phyloP scores from a whole-genome alignment of 805 yeast genomes.

The Vanderwaltozyma yarrowii region DNA sequence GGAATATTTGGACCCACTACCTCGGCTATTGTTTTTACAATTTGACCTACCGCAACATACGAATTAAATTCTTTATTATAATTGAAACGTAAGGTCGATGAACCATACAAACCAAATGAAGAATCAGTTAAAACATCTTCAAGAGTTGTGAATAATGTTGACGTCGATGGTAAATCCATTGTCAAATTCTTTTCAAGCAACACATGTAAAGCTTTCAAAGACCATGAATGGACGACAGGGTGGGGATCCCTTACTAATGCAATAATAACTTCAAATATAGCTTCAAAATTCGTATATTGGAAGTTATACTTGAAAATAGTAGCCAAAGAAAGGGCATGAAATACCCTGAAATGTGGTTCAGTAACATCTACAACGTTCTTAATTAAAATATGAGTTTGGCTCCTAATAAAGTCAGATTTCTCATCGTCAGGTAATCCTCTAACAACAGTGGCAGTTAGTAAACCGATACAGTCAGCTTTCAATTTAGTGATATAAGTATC shows the following conservation, averaged over 20 bases:
- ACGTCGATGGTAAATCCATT: constrained; percentile 35
- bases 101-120: constrained; percentile 38
- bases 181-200: constrained; percentile 47
- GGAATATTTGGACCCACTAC: constrained; percentile 48
- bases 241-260: constrained; percentile 71
- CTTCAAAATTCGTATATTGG: constrained; percentile 29
- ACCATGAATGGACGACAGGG: constrained; percentile 70
- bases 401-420: constrained; percentile 18
- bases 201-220: constrained; percentile 48
- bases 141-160: constrained; percentile 34
- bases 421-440: constrained; percentile 6
- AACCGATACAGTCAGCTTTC: constrained; percentile 51
- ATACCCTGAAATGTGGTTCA: constrained; percentile 56
- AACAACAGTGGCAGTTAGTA: constrained; percentile 32
- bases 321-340: constrained; percentile 41
- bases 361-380: constrained; percentile 56
- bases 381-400: constrained; percentile 43
- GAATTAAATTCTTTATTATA: constrained; percentile 40
- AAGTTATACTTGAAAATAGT: constrained; percentile 35
- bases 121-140: constrained; percentile 36
- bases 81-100: constrained; percentile 38
- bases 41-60: constrained; percentile 32
- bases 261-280: constrained; percentile 45
- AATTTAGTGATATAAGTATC: constrained; percentile 35
- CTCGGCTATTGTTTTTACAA: constrained; percentile 37